Percentiles rank a stretch among this genome's conserved stretches.
phyloP scores from a whole-genome alignment of 1,284 basidiomycete species.

The Ceratobasidium sp. region DNA sequence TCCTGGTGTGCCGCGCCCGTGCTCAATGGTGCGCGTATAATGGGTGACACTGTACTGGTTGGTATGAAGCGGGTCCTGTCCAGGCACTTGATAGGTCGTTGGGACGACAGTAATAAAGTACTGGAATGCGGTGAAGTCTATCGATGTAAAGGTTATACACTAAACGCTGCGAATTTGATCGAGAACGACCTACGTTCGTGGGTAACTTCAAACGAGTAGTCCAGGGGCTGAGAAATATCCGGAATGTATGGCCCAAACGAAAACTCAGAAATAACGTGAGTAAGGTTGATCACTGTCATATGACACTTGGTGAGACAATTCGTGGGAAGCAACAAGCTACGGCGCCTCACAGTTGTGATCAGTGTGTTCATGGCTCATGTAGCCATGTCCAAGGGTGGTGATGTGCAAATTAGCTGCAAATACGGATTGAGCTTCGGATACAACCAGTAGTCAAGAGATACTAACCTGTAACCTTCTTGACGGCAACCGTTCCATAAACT shows the following conservation, averaged over 20 bases:
- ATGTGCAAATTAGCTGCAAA: conserved; percentile 80
- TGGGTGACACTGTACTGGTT: conserved; percentile 97
- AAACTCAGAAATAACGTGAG: conserved; percentile 95
- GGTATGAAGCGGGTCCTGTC: conserved; percentile 69
- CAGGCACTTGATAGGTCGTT: conserved; percentile 84
- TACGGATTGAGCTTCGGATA: not conserved
- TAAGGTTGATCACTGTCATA: conserved; percentile 87
- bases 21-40: conserved; percentile 79
- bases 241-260: conserved; percentile 98
- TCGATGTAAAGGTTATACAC: not conserved
- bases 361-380: conserved; percentile 84
- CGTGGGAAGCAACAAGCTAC: not conserved
- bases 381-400: conserved; percentile 94
- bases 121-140: conserved; percentile 90
- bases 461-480: conserved; percentile 88
- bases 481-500: conserved; percentile 82
- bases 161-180: not conserved
- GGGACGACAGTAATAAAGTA: conserved; percentile 96
- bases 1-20: conserved; percentile 83
- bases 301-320: conserved; percentile 13
- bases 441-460: not conserved
- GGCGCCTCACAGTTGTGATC: conserved; percentile 73
- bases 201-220: conserved; percentile 86
- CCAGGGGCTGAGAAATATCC: conserved; percentile 92
- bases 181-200: conserved; percentile 69